A percentile compares a stretch with the other conserved stretches of the same genome.
These are phyloP conservation scores for Canavalia gladiata DNA, from an alignment of 306 rosid genomes.

Conservation along the genomic window DNA sequence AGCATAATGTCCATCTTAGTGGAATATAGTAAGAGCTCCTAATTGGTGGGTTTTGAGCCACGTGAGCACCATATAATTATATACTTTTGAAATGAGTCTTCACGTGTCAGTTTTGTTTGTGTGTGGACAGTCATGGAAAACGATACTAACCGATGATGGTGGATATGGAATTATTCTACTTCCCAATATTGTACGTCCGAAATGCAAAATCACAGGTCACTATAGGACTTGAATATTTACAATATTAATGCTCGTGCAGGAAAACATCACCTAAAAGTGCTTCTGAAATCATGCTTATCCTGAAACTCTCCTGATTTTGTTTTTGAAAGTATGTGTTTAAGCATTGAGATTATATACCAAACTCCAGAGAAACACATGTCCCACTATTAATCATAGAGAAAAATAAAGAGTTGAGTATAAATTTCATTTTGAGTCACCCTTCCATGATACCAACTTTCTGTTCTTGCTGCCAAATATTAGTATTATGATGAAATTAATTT, in stretches of 20 bases:
- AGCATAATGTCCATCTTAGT: constrained; percentile 34
- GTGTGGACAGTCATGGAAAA: background rate
- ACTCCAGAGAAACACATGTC: background rate
- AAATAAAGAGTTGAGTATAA: background rate
- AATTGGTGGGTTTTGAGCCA: constrained; percentile 37
- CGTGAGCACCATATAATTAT: constrained; percentile 42
- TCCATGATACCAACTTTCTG: background rate
- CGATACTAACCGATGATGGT: constrained; percentile 53
- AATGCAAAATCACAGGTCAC: constrained; percentile 39
- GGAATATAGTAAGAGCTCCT: constrained; percentile 40
- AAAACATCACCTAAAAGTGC: constrained; percentile 43
- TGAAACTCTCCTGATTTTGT: background rate
- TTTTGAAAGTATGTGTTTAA: too few relatives aligned
- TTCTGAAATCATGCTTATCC: constrained; percentile 32
- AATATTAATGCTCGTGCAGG: constrained; percentile 8
- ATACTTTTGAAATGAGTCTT: constrained; percentile 35
- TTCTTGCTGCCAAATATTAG: background rate
- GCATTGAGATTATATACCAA: too few relatives aligned
- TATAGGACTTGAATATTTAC: constrained; percentile 38
- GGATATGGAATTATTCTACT: constrained; percentile 49
- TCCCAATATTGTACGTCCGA: constrained; percentile 26
- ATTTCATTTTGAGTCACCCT: background rate
- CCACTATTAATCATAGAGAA: background rate
- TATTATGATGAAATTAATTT: background rate
- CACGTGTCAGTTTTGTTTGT: constrained; percentile 38